Percentiles rank a stretch among this genome's conserved stretches.
Evolutionary conservation across 2,329 filamentous ascomycete genomes (phyloP).

Genomic region (Sarocladium kiliense): DNA sequence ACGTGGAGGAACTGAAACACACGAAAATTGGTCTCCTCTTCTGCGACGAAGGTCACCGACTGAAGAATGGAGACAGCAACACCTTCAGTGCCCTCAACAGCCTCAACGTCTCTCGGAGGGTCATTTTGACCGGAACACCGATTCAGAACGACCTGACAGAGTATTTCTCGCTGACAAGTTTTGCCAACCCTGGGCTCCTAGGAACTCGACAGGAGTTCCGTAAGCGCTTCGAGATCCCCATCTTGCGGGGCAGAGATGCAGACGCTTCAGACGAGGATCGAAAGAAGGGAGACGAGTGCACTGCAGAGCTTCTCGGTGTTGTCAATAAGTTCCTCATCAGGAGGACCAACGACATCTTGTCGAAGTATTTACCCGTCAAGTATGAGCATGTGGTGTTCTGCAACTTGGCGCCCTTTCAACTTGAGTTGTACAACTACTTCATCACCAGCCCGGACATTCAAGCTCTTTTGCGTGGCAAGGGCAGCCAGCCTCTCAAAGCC

Average conservation of each 20-base stretch:
- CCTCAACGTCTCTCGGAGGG: conserved; percentile 82
- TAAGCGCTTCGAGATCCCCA: conserved; percentile 89
- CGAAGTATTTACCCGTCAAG: conserved; percentile 95
- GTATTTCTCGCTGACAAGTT: conserved; percentile 93
- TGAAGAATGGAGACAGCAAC: conserved; percentile 95
- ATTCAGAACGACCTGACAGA: conserved; percentile 99
- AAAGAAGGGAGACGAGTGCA: conserved; percentile 75
- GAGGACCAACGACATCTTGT: conserved; percentile 94
- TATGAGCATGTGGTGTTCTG: conserved; percentile 99
- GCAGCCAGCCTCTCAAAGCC: conserved; percentile 91
- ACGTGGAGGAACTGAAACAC: conserved; percentile 84
- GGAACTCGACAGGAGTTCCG: conserved; percentile 87
- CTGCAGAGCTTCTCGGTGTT: conserved; percentile 71
- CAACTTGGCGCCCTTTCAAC: conserved; percentile 86
- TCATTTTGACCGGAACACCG: conserved; percentile 93
- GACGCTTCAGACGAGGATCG: conserved; percentile 79
- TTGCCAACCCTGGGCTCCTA: conserved; percentile 89
- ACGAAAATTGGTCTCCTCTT: conserved; percentile 88
- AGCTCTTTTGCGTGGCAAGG: conserved; percentile 84
- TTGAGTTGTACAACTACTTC: conserved; percentile 93
- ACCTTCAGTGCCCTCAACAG: conserved; percentile 89
- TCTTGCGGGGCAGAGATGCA: conserved; percentile 85
- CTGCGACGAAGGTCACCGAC: conserved; percentile 91
- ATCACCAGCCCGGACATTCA: conserved; percentile 94
- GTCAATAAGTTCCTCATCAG: conserved; percentile 99